A percentile compares a stretch with the other conserved stretches of the same genome.
These are phyloP conservation scores for Sanghuangporus baumii DNA, from an alignment of 1,284 basidiomycete species.

Conservation along the genomic window DNA sequence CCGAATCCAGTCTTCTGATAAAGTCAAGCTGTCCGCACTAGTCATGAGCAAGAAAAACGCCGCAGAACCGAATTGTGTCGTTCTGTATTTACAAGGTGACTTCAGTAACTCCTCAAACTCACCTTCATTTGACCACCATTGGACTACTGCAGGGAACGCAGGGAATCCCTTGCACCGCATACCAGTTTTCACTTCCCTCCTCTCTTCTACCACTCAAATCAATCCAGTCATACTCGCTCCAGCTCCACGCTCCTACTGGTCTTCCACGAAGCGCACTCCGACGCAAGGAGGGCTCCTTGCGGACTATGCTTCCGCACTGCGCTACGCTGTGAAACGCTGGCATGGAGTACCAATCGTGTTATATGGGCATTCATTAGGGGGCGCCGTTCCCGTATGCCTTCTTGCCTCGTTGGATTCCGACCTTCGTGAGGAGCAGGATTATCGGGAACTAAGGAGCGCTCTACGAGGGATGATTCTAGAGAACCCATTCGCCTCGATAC, in stretches of 20 bases:
- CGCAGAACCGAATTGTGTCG: conserved; percentile 22
- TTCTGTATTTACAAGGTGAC: conserved; percentile 37
- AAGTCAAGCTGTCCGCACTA: conserved; percentile 26
- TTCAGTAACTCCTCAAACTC: background rate
- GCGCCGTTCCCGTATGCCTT: conserved; percentile 38
- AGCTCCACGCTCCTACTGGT: conserved; percentile 40
- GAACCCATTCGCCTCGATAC: conserved; percentile 46
- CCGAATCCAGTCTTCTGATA: conserved; percentile 22
- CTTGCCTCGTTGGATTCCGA: conserved; percentile 19
- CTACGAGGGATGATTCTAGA: conserved; percentile 41
- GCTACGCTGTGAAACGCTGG: conserved; percentile 29
- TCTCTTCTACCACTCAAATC: conserved; percentile 12
- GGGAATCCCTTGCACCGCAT: conserved; percentile 44
- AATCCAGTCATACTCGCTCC: conserved; percentile 30
- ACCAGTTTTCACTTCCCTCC: conserved; percentile 37
- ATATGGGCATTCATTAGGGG: conserved; percentile 49
- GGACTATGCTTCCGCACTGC: conserved; percentile 35
- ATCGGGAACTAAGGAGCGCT: conserved; percentile 17
- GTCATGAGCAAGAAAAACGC: conserved; percentile 18
- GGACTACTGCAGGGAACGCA: conserved; percentile 36
- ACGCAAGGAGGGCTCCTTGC: conserved; percentile 33
- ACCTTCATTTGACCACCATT: background rate
- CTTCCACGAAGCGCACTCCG: conserved; percentile 30
- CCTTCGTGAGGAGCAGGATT: background rate
- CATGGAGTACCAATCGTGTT: conserved; percentile 32